Conservation (phyloP, 371 early-diverging fungal genomes). For the Massospora cicadina region DNA sequence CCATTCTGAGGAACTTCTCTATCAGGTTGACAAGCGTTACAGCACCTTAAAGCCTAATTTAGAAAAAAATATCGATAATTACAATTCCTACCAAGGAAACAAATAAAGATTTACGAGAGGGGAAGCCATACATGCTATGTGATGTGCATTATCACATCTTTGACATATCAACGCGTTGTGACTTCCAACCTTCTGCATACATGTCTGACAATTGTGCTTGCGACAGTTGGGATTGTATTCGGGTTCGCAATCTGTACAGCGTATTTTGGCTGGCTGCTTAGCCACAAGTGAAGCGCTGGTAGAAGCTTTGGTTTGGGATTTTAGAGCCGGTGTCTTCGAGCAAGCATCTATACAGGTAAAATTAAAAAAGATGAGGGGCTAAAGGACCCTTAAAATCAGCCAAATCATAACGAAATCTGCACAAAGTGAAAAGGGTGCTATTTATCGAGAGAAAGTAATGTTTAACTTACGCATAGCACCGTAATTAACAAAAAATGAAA, state of each 20-base stretch:
- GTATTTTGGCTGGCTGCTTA: neutral
- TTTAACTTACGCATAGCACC: too few species aligned
- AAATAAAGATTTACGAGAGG: neutral
- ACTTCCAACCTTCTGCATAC: neutral
- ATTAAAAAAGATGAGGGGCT: too few species aligned
- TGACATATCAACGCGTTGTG: neutral
- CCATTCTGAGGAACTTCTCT: neutral
- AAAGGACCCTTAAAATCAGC: too few species aligned
- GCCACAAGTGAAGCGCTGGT: neutral
- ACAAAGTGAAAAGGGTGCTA: too few species aligned
- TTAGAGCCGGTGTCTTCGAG: neutral
- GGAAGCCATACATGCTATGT: neutral
- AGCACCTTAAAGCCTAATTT: neutral
- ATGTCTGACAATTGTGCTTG: neutral
- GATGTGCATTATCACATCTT: neutral
- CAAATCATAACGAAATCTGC: too few species aligned
- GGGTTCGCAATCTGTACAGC: neutral
- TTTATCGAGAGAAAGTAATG: too few species aligned
- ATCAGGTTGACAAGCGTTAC: neutral
- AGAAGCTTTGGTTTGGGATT: neutral
- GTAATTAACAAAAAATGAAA: too few species aligned
- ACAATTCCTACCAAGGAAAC: neutral
- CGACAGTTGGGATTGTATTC: neutral
- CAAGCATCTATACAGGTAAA: neutral
- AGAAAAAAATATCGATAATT: neutral